A percentile compares a stretch with the other conserved stretches of the same genome.
phyloP scores from a whole-genome alignment of 495 filamentous ascomycete species.

The Filosporella fistucella region DNA sequence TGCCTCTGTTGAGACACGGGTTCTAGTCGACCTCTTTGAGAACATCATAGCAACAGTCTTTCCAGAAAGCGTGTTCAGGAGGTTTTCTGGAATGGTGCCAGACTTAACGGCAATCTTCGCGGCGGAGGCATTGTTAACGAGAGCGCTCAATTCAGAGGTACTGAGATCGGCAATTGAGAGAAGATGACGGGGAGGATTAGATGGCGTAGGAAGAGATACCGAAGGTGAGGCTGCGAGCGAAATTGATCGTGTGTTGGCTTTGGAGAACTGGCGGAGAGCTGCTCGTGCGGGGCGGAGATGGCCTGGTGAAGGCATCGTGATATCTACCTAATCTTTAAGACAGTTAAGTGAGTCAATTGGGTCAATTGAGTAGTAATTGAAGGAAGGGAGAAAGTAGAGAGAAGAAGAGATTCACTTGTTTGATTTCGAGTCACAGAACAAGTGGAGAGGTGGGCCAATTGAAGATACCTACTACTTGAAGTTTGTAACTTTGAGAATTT shows the following conservation, averaged over 20 bases:
- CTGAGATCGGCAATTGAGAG: conserved; percentile 86
- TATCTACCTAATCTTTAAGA: too few relatives aligned
- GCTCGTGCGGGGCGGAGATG: conserved; percentile 22
- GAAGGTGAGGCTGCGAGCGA: conserved; percentile 5
- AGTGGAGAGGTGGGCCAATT: too few relatives aligned
- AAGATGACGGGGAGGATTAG: conserved; percentile 66
- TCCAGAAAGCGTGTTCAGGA: conserved; percentile 55
- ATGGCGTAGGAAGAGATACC: conserved; percentile 14
- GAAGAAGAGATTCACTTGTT: too few relatives aligned
- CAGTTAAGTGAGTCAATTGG: too few relatives aligned
- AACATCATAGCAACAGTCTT: conserved; percentile 94
- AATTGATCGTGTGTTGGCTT: conserved; percentile 12
- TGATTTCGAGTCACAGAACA: too few relatives aligned
- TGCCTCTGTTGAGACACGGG: conserved; percentile 85
- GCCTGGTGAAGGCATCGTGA: conserved; percentile 15
- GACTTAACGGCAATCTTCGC: conserved; percentile 78
- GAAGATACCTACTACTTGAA: too few relatives aligned
- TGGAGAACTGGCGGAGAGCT: conserved; percentile 12
- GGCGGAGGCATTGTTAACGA: conserved; percentile 73
- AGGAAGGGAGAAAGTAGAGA: too few relatives aligned
- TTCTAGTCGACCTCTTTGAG: conserved; percentile 89
- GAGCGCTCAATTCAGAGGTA: conserved; percentile 67
- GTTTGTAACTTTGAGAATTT: too few relatives aligned
- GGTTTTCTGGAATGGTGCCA: conserved; percentile 51
- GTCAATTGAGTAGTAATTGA: too few relatives aligned